phyloP scores from a whole-genome alignment of 2,329 filamentous ascomycete genomes.

The Aspergillus flavus region DNA sequence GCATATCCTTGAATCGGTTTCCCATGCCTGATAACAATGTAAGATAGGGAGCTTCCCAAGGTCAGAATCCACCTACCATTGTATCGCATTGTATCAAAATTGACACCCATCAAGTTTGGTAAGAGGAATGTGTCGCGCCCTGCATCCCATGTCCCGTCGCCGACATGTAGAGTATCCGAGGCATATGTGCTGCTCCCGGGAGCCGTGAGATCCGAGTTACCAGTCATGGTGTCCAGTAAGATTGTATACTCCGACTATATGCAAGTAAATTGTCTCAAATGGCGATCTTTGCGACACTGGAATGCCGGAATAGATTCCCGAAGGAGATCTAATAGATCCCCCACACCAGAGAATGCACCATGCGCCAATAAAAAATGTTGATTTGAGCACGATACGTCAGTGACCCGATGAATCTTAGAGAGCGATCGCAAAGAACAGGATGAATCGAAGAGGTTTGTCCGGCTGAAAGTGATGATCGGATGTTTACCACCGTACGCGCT shows the following conservation, averaged over 20 bases:
- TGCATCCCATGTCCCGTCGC: constrained; percentile 68
- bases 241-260: constrained; percentile 10
- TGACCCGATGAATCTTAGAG: not conserved
- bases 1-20: constrained; percentile 63
- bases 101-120: constrained; percentile 65
- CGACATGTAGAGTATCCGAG: constrained; percentile 64
- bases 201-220: constrained; percentile 51
- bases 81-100: constrained; percentile 68
- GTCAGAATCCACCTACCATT: constrained; percentile 55
- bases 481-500: constrained; percentile 13
- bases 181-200: constrained; percentile 64
- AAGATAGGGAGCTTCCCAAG: constrained; percentile 2
- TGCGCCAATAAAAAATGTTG: constrained; percentile 32
- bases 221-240: constrained; percentile 29
- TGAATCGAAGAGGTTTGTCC: not conserved
- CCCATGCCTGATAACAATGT: constrained; percentile 59
- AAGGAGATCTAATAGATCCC: constrained; percentile 50
- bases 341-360: constrained; percentile 47
- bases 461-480: not conserved
- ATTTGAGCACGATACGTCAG: constrained; percentile 10
- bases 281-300: constrained; percentile 33
- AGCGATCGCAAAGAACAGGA: not conserved
- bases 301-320: constrained; percentile 39
- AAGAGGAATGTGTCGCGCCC: constrained; percentile 64
- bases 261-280: constrained; percentile 9